Base-by-base conservation (phyloP, 805 yeast genomes). In the Candida ortonii region DNA sequence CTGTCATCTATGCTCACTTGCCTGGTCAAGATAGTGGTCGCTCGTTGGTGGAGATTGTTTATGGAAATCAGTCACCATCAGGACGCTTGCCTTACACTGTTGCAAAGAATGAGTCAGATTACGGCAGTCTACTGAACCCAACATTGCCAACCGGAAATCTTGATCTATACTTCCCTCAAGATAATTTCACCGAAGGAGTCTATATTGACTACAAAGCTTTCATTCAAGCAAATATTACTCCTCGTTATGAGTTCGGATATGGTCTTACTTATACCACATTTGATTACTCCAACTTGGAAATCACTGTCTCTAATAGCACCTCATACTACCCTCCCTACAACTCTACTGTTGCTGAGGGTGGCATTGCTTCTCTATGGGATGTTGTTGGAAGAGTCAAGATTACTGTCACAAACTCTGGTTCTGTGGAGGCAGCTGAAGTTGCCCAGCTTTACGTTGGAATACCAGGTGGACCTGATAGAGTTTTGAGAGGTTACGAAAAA, bases 41-140 rank as follows among this genome's bases (percentile, higher is more conserved):
- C 31, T 80, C 82, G 1, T 54, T 78, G 16, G 74, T 80, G 2
- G 78, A 76, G 25, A 67, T 76, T 0, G 49, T 78, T 13, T 78
- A 73, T 54, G 84, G 85, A 1, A 78, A 73, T 22, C 64, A 61
- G n/a, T 71, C 71, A 41, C 84, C 84, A 7, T 73, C 80, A 22
- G 85, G 84, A 5, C 67, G 71, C 40, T 61, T 79, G 22, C 83
- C 85, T 1, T 77, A 78, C 49, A 76, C 84, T 4, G 67, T 78
- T 43, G 81, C 84, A 9, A 70, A 67, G 47, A 69, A 71, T 41
- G 60, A 58, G 31, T 56, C 49, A 33, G 79, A 54, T 44, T 68
- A 62, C 30, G 68, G 68, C 1, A 41, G 44, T 20, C 68, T 70
- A 9, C 59, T 55, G 27, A 64, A 59, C 43, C 52, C 62, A 21